Percentiles rank a stretch among this genome's conserved stretches.
Evolutionary conservation across 2,329 filamentous ascomycete species (phyloP).

Genomic region (Aspergillus sp.): DNA sequence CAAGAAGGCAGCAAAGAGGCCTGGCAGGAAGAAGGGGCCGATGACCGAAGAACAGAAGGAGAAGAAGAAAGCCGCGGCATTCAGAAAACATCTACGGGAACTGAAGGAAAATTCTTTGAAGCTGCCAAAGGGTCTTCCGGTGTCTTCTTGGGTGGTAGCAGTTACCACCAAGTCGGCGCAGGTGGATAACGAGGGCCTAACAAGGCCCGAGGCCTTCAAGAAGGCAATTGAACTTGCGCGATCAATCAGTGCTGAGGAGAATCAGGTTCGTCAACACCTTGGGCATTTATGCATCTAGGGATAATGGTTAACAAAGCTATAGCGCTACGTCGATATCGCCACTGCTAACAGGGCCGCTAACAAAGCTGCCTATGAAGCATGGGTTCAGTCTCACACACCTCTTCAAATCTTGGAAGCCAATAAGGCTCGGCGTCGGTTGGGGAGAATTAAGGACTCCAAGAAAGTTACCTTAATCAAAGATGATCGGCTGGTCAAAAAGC

Average conservation of each 20-base stretch:
- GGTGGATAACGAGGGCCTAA: neutral
- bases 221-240: slow-evolving; percentile 17
- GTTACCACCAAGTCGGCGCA: slow-evolving; percentile 20
- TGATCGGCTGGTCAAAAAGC: slow-evolving; percentile 52
- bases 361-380: slow-evolving; percentile 47
- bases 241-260: slow-evolving; percentile 18
- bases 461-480: slow-evolving; percentile 47
- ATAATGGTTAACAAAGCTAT: neutral
- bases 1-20: slow-evolving; percentile 7
- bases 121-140: slow-evolving; percentile 37
- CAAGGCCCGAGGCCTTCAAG: slow-evolving; percentile 18
- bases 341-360: slow-evolving; percentile 48
- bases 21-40: neutral
- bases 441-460: slow-evolving; percentile 20
- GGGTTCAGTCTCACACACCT: slow-evolving; percentile 56
- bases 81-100: slow-evolving; percentile 25
- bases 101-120: slow-evolving; percentile 35
- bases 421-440: slow-evolving; percentile 49
- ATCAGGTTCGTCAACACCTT: slow-evolving; percentile 21
- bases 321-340: slow-evolving; percentile 51
- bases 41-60: neutral
- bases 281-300: neutral
- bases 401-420: slow-evolving; percentile 62
- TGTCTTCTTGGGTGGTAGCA: slow-evolving; percentile 24
- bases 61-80: slow-evolving; percentile 26